A percentile compares a stretch with the other conserved stretches of the same genome.
These are phyloP conservation scores for Cupressus sempervirens DNA, from an alignment of 75 land plant genomes.

Conservation along the genomic window DNA sequence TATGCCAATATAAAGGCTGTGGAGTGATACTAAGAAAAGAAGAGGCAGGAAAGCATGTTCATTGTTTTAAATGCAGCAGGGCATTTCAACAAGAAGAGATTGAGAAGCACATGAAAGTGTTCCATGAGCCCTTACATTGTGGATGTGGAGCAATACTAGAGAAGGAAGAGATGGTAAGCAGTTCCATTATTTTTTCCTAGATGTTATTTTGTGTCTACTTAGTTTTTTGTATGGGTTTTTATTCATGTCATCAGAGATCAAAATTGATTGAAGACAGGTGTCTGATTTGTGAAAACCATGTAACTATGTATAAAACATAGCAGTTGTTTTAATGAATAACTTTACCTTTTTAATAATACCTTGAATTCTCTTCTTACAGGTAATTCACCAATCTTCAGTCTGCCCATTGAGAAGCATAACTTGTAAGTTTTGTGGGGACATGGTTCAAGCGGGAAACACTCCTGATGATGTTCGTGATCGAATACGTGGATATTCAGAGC, in stretches of 20 bases:
- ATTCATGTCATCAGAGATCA: not conserved
- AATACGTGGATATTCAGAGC: slow-evolving; percentile 72
- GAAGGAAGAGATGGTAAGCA: slow-evolving; percentile 82
- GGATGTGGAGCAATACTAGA: slow-evolving; percentile 79
- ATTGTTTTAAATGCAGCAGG: slow-evolving; percentile 74
- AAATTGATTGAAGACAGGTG: not conserved
- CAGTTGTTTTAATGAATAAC: not conserved
- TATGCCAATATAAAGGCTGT: slow-evolving; percentile 72
- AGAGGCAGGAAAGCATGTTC: slow-evolving; percentile 73
- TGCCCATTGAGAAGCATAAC: slow-evolving; percentile 75
- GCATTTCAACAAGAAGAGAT: slow-evolving; percentile 68
- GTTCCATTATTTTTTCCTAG: not conserved
- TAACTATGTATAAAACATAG: not conserved
- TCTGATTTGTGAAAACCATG: not conserved
- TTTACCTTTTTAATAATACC: not conserved
- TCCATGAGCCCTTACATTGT: slow-evolving; percentile 82
- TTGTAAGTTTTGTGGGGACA: slow-evolving; percentile 91
- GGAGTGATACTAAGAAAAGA: slow-evolving; percentile 72
- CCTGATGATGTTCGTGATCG: slow-evolving; percentile 65
- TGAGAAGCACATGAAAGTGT: slow-evolving; percentile 86
- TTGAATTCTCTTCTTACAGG: slow-evolving; percentile 37
- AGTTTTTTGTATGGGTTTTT: slow-evolving; percentile 2
- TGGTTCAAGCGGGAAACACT: slow-evolving; percentile 82
- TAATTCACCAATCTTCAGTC: slow-evolving; percentile 65
- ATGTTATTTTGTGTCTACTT: not conserved